Conservation (phyloP, 768 basidiomycete species). For the Amanita thiersii region DNA sequence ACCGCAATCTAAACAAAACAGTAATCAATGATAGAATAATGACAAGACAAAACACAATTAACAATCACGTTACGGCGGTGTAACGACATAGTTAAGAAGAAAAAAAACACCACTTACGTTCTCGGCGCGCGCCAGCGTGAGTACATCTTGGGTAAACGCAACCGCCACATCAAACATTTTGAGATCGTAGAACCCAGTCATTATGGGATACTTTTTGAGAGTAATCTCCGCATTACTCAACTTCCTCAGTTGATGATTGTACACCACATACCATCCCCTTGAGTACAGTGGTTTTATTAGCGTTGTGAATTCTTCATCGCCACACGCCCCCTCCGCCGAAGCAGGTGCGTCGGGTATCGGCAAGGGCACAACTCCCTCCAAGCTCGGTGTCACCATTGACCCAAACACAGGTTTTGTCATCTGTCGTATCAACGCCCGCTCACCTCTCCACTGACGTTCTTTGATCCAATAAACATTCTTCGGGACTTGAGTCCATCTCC, state of each 20-base stretch:
- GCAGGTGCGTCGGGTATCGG: neutral
- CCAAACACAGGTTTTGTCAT: neutral
- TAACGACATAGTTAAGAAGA: too few relatives aligned
- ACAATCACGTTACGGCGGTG: too few relatives aligned
- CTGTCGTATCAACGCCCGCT: neutral
- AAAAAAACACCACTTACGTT: neutral
- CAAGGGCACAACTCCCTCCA: neutral
- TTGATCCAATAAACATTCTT: neutral
- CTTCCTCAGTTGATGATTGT: neutral
- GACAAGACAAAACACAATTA: too few relatives aligned
- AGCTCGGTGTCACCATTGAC: neutral
- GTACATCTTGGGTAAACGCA: neutral
- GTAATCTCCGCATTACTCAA: neutral
- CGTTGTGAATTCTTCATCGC: neutral
- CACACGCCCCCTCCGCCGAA: neutral
- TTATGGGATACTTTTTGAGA: neutral
- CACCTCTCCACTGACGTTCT: neutral
- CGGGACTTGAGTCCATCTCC: neutral
- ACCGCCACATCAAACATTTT: neutral
- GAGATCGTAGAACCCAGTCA: conserved; percentile 5
- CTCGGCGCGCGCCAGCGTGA: neutral
- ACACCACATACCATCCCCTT: conserved; percentile 5
- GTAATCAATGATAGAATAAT: too few relatives aligned
- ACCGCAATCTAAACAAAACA: neutral
- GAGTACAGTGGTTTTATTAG: conserved; percentile 1